phyloP scores from a whole-genome alignment of 2,329 filamentous ascomycete genomes.

The Beauveria asiatica region DNA sequence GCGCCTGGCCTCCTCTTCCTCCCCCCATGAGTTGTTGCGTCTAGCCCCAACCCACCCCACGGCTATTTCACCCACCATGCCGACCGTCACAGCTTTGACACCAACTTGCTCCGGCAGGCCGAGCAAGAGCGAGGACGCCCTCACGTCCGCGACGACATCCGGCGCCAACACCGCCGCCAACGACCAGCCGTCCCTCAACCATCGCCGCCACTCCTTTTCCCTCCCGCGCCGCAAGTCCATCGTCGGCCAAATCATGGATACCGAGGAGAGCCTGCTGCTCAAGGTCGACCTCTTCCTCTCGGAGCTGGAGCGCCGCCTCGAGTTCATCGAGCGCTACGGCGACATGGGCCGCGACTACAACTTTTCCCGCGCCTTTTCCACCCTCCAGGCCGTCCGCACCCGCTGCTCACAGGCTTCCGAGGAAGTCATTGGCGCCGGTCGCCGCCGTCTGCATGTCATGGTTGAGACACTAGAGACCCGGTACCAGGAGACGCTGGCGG shows the following conservation, averaged over 20 bases:
- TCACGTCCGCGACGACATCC: conserved; percentile 29
- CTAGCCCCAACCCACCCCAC: neutral
- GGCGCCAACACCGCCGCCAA: conserved; percentile 33
- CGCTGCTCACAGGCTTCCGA: conserved; percentile 86
- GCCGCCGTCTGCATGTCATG: conserved; percentile 75
- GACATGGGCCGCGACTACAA: conserved; percentile 76
- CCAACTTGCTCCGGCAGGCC: conserved; percentile 28
- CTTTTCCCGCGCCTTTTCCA: conserved; percentile 76
- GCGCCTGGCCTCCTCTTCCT: neutral
- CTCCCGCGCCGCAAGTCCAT: conserved; percentile 49
- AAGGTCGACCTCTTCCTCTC: conserved; percentile 73
- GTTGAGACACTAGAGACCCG: conserved; percentile 84
- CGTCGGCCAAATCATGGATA: conserved; percentile 53
- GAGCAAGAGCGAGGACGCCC: conserved; percentile 26
- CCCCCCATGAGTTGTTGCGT: neutral
- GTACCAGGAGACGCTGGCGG: conserved; percentile 78
- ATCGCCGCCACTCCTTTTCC: conserved; percentile 48
- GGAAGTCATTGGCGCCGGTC: conserved; percentile 79
- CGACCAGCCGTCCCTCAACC: neutral
- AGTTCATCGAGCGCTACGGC: conserved; percentile 81
- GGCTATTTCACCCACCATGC: conserved; percentile 21
- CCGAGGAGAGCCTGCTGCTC: conserved; percentile 52
- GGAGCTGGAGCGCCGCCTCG: conserved; percentile 78
- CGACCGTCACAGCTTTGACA: conserved; percentile 29
- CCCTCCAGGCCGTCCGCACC: conserved; percentile 76